These are phyloP conservation scores for Boletus patriciae DNA, from an alignment of 768 basidiomycete genomes.

Conservation along the genomic window DNA sequence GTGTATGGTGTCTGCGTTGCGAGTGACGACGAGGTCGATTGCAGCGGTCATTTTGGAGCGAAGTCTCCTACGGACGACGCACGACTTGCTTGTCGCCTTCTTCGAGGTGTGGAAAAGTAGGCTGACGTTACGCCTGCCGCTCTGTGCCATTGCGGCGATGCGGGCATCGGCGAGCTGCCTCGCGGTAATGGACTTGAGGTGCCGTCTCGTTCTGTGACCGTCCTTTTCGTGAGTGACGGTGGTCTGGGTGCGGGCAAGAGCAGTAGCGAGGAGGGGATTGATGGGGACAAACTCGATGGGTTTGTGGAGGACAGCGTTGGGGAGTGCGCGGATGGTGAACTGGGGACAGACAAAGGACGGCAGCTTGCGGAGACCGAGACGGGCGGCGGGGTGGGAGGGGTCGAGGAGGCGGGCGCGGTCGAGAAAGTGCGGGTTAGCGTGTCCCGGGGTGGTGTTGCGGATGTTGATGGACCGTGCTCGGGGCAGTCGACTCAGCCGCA, in stretches of 20 bases:
- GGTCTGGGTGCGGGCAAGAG: slow-evolving; percentile 3
- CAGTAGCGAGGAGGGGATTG: too few relatives aligned
- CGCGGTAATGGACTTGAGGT: background rate
- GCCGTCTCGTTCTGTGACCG: background rate
- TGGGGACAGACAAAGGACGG: slow-evolving; percentile 20
- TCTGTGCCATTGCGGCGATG: slow-evolving; percentile 3
- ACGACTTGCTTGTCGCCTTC: slow-evolving; percentile 26
- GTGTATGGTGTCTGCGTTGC: slow-evolving; percentile 4
- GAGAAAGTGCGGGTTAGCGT: slow-evolving; percentile 13
- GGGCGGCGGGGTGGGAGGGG: slow-evolving; percentile 20
- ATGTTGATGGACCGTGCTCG: background rate
- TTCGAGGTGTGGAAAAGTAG: slow-evolving; percentile 25
- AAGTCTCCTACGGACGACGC: slow-evolving; percentile 21
- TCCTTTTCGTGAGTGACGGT: background rate
- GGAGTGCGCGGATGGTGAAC: slow-evolving; percentile 26
- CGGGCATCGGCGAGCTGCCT: slow-evolving; percentile 10
- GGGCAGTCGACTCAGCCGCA: background rate
- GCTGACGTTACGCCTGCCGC: slow-evolving; percentile 13
- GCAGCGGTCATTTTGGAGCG: slow-evolving; percentile 24
- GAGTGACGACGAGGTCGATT: slow-evolving; percentile 18
- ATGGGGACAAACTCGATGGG: slow-evolving; percentile 18
- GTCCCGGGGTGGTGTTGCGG: slow-evolving; percentile 13
- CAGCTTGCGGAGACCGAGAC: slow-evolving; percentile 10
- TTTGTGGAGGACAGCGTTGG: slow-evolving; percentile 18
- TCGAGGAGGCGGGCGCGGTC: slow-evolving; percentile 15